These are phyloP conservation scores for Ascochyta koolunga DNA, from an alignment of 2,329 filamentous ascomycete genomes.

Conservation along the genomic window DNA sequence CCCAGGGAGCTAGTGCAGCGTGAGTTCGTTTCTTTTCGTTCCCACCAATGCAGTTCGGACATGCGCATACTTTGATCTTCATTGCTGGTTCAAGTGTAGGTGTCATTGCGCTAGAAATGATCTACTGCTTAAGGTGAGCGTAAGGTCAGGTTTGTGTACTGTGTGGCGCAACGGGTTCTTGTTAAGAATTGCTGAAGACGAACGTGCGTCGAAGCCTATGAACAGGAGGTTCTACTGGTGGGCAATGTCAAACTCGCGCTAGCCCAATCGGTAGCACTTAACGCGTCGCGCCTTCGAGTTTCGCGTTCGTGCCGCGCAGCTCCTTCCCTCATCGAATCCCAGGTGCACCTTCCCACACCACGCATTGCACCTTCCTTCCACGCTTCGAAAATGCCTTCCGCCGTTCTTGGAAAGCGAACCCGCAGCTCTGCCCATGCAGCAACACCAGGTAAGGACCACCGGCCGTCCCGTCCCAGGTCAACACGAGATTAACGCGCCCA, in stretches of 20 bases:
- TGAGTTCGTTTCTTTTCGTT: constrained; percentile 35
- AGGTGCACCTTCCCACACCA: constrained; percentile 28
- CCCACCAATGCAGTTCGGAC: background rate
- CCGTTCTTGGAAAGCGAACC: constrained; percentile 49
- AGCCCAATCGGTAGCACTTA: constrained; percentile 18
- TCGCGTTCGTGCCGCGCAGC: constrained; percentile 17
- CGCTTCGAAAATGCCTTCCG: constrained; percentile 36
- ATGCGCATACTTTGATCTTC: background rate
- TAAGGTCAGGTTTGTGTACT: background rate
- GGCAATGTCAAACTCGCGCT: background rate
- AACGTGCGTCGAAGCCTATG: background rate
- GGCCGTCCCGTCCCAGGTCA: constrained; percentile 11
- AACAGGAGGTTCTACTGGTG: background rate
- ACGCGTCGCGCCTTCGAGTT: constrained; percentile 28
- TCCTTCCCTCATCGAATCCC: constrained; percentile 21
- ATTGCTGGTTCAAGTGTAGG: background rate
- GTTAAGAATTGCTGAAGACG: background rate
- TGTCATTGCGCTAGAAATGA: background rate
- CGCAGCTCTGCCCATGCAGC: constrained; percentile 38
- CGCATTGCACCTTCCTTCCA: constrained; percentile 29
- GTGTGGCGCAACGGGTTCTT: background rate
- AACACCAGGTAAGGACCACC: constrained; percentile 34
- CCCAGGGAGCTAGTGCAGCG: constrained; percentile 5
- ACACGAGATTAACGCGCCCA: constrained; percentile 34
- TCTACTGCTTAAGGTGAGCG: background rate